phyloP scores from a whole-genome alignment of 208 protist genomes.

The Crithidia acanthocephali region DNA sequence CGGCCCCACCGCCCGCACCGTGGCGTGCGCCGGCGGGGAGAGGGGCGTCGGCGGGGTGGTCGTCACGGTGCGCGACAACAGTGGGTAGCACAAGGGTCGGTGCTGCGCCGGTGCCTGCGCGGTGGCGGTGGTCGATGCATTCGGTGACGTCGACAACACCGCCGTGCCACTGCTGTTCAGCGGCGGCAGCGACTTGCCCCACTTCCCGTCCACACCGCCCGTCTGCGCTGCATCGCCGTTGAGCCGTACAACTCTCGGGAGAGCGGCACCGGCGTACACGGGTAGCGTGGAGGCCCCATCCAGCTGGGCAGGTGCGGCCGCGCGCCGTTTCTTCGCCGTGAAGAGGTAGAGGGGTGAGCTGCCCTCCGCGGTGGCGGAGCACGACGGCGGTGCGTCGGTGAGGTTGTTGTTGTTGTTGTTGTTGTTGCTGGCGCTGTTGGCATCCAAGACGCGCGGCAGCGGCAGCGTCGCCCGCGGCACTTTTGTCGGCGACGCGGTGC shows the following conservation, averaged over 20 bases:
- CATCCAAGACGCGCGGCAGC: constrained; percentile 2
- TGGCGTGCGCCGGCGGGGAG: not conserved
- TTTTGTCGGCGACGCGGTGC: not conserved
- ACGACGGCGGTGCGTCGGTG: constrained; percentile 4
- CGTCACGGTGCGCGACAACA: not conserved
- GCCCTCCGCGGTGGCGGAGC: constrained; percentile 5
- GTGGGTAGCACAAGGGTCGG: constrained; percentile 3
- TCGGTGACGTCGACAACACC: not conserved
- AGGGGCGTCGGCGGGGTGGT: not conserved
- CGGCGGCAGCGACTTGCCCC: not conserved
- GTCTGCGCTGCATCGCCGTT: not conserved
- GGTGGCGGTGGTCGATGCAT: not conserved
- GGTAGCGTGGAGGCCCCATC: not conserved
- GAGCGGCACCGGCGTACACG: not conserved
- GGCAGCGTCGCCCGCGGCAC: too few relatives aligned
- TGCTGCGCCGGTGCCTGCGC: not conserved
- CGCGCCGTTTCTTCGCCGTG: not conserved
- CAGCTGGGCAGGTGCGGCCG: not conserved
- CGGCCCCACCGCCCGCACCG: not conserved
- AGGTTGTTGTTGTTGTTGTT: not conserved
- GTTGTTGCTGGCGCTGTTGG: not conserved
- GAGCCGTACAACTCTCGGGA: not conserved
- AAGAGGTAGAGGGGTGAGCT: not conserved
- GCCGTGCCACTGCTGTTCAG: not conserved
- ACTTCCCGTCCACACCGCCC: not conserved